Evolutionary conservation across 2,329 filamentous ascomycete genomes (phyloP).

Genomic region (Fusarium dlaminii): DNA sequence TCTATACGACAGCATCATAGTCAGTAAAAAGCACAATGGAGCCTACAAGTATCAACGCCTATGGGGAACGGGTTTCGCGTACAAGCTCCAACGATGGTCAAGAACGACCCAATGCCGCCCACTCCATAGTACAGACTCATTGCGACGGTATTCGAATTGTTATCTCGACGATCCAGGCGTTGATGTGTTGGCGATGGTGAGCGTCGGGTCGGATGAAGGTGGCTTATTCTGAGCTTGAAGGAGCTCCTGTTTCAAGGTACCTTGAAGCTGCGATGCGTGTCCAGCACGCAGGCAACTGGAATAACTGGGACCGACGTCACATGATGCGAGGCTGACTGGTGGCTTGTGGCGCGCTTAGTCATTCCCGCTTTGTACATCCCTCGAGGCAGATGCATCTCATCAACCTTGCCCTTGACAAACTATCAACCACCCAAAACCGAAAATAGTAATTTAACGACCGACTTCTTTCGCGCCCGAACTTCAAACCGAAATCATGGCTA

Average conservation of each 20-base stretch:
- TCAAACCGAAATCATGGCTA: slow-evolving; percentile 53
- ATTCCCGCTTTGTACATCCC: slow-evolving; percentile 17
- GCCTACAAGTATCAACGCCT: slow-evolving; percentile 5
- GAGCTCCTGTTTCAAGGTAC: slow-evolving; percentile 44
- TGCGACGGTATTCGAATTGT: slow-evolving; percentile 43
- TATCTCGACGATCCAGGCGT: slow-evolving; percentile 35
- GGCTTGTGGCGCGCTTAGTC: slow-evolving; percentile 40
- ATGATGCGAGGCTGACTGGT: slow-evolving; percentile 46
- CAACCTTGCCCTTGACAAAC: slow-evolving; percentile 30
- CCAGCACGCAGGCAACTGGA: slow-evolving; percentile 38
- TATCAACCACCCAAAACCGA: background rate
- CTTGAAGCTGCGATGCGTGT: slow-evolving; percentile 42
- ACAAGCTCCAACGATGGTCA: slow-evolving; percentile 83
- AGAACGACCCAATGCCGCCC: slow-evolving; percentile 73
- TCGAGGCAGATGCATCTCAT: slow-evolving; percentile 19
- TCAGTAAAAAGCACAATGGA: slow-evolving; percentile 22
- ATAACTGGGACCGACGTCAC: slow-evolving; percentile 46
- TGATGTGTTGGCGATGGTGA: slow-evolving; percentile 30
- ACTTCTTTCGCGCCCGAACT: background rate
- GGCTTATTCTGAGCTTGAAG: slow-evolving; percentile 40
- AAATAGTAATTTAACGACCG: background rate
- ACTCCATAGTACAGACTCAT: slow-evolving; percentile 81
- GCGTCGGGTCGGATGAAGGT: slow-evolving; percentile 27
- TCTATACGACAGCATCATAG: slow-evolving; percentile 64
- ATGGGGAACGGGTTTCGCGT: slow-evolving; percentile 52